phyloP scores from a whole-genome alignment of 2,329 filamentous ascomycete genomes.

The Penicillium freii region DNA sequence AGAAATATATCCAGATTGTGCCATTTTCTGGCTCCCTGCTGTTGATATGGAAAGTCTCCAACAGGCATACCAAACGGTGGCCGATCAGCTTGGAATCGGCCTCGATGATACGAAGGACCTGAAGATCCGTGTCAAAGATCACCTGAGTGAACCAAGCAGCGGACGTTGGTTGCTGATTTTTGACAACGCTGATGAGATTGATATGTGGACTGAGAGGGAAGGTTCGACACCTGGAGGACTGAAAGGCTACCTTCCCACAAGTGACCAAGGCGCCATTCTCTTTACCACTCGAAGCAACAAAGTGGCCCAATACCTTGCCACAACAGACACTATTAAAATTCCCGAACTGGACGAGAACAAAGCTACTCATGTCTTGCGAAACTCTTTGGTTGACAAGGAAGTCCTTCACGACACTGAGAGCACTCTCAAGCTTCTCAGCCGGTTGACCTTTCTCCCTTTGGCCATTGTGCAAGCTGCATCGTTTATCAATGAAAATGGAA shows the following conservation, averaged over 20 bases:
- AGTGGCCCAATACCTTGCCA: conserved; percentile 20
- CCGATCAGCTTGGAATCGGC: conserved; percentile 9
- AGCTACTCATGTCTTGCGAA: conserved; percentile 16
- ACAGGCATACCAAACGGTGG: conserved; percentile 25
- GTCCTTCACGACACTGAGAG: conserved; percentile 15
- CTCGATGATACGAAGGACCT: conserved; percentile 1
- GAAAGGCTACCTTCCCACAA: conserved; percentile 18
- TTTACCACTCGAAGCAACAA: conserved; percentile 32
- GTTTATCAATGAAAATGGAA: conserved; percentile 30
- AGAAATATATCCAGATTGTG: conserved; percentile 19
- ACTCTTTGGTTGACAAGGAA: conserved; percentile 13
- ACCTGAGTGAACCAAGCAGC: conserved; percentile 13
- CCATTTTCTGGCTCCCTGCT: conserved; percentile 33
- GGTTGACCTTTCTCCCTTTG: conserved; percentile 30
- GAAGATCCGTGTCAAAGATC: conserved; percentile 8
- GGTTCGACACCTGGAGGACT: not conserved
- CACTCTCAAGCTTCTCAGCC: conserved; percentile 15
- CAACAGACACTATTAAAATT: conserved; percentile 19
- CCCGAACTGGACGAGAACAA: conserved; percentile 14
- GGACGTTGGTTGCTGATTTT: conserved; percentile 30
- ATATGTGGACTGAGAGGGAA: conserved; percentile 17
- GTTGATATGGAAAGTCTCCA: conserved; percentile 22
- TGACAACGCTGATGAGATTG: conserved; percentile 32
- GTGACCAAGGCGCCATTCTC: conserved; percentile 25
- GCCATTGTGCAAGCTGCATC: conserved; percentile 33